Base-by-base conservation (phyloP, 129 eudicot genomes). In the Gnaphalium uliginosum region DNA sequence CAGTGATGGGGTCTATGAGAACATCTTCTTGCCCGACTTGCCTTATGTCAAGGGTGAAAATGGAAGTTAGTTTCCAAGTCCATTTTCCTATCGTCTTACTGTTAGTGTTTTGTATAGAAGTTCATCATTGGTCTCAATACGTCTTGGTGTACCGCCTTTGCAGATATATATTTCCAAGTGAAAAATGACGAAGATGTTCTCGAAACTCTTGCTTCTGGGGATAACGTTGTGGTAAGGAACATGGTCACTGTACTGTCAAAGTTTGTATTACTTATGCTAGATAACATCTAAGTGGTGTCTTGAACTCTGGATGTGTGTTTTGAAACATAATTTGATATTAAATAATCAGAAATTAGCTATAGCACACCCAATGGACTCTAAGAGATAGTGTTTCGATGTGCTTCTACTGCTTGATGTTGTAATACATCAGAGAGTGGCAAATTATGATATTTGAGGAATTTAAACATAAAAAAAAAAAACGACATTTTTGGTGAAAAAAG, bases 141-240 rank as follows among this genome's bases (percentile, higher is more conserved):
- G 62, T 57, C 23, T 8, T 5, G 13, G 23, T 61, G 25, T 25
- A 59, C 76, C 51, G 62, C 73, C 50, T 81, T 60, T 79, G 72
- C 90, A 92, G 97, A 87, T 82, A 82, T 92, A n/a, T 92, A 92
- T 86, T 89, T 92, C 76, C 97, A 87, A 79, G 96, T 92, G 76
- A 92, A 92, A 80, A 89, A 83, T 64, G 87, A 89, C 68, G 97
- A 89, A 79, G 97, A 92, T 76, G 79, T 92, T 76, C 71, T 89
- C 79, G 81, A 87, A 69, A 71, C 81, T 63, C 87, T 91, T 10
- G 81, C 92, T 51, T 27, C 84, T 54, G 96, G 86, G 39, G 92
- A 92, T 83, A 89, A 81, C 80, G 69, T 83, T 37, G 97, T 92
- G 93, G 97, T 92, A 85, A 76, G 96, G 56, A 75, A 13, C 66